These are phyloP conservation scores for Davidsoniella neocaledoniae DNA, from an alignment of 2,329 filamentous ascomycete genomes.

Conservation along the genomic window DNA sequence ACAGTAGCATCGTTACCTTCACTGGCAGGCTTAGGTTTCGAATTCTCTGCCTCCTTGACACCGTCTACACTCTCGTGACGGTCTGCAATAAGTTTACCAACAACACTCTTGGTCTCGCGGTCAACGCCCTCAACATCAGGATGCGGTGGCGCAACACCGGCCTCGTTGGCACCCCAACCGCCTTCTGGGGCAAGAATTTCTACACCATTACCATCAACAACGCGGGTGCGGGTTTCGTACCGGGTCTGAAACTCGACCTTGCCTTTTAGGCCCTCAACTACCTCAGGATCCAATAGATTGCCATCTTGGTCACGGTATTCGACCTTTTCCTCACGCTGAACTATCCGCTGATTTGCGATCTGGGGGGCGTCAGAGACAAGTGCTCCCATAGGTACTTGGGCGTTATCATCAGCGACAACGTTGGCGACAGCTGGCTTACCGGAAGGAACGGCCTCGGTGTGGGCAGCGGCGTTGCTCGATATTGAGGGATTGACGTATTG, in stretches of 20 bases:
- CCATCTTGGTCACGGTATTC: conserved; percentile 94
- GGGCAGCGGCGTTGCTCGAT: conserved; percentile 10
- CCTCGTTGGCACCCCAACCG: conserved; percentile 14
- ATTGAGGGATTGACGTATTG: conserved; percentile 25
- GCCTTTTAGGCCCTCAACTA: conserved; percentile 71
- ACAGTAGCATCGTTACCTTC: conserved; percentile 42
- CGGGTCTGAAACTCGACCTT: conserved; percentile 92
- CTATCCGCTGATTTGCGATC: conserved; percentile 29
- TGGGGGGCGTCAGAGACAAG: conserved; percentile 32
- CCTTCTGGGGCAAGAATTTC: conserved; percentile 41
- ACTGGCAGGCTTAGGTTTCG: conserved; percentile 44
- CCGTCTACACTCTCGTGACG: conserved; percentile 36
- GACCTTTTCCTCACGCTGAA: conserved; percentile 57
- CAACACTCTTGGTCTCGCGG: conserved; percentile 35
- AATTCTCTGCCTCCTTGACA: conserved; percentile 38
- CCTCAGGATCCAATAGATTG: conserved; percentile 67
- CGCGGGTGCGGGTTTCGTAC: conserved; percentile 82
- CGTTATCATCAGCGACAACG: conserved; percentile 16
- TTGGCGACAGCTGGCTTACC: conserved; percentile 18
- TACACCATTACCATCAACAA: conserved; percentile 66
- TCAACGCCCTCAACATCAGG: conserved; percentile 45
- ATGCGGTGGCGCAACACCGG: conserved; percentile 32
- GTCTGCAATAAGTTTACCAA: conserved; percentile 24
- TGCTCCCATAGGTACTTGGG: conserved; percentile 4
- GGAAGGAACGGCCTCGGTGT: conserved; percentile 4